A percentile compares a stretch with the other conserved stretches of the same genome.
Evolutionary conservation across 2,329 filamentous ascomycete genomes (phyloP).

Genomic region (Colletotrichum simmondsii): DNA sequence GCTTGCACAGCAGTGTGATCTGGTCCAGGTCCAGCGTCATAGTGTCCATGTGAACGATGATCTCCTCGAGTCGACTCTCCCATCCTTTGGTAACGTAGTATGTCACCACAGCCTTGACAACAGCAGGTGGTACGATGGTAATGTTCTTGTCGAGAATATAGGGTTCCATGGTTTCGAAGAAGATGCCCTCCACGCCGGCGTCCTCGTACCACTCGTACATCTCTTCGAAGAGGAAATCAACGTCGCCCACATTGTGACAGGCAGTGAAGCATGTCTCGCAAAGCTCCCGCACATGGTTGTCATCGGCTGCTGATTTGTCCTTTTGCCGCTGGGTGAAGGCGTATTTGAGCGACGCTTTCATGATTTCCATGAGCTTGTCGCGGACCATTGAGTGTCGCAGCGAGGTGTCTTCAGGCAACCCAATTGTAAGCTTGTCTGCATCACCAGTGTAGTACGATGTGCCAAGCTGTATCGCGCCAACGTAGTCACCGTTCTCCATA

Average conservation of each 20-base stretch:
- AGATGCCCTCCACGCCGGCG: slow-evolving; percentile 76
- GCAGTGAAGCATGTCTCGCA: slow-evolving; percentile 86
- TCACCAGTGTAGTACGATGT: slow-evolving; percentile 92
- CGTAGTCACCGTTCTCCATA: slow-evolving; percentile 97
- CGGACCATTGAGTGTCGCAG: slow-evolving; percentile 84
- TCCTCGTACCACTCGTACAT: slow-evolving; percentile 93
- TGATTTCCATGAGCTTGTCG: slow-evolving; percentile 92
- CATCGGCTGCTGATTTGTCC: slow-evolving; percentile 55
- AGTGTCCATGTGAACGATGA: slow-evolving; percentile 93
- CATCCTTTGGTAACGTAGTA: slow-evolving; percentile 83
- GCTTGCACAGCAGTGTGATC: slow-evolving; percentile 89
- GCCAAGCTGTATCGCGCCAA: slow-evolving; percentile 89
- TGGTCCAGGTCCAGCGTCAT: slow-evolving; percentile 93
- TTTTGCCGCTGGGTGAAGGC: slow-evolving; percentile 77
- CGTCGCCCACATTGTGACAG: slow-evolving; percentile 80
- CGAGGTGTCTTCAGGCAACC: slow-evolving; percentile 84
- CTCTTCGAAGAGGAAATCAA: slow-evolving; percentile 89
- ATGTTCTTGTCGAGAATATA: slow-evolving; percentile 86
- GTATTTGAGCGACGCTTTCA: slow-evolving; percentile 90
- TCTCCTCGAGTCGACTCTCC: slow-evolving; percentile 86
- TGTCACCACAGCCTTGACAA: slow-evolving; percentile 86
- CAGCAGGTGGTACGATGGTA: slow-evolving; percentile 79
- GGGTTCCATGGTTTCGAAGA: slow-evolving; percentile 88
- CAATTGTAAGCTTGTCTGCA: slow-evolving; percentile 93
- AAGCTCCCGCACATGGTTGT: slow-evolving; percentile 77